Base-by-base conservation (phyloP, 2,329 filamentous ascomycete species). In the Hypoxylon sp. region DNA sequence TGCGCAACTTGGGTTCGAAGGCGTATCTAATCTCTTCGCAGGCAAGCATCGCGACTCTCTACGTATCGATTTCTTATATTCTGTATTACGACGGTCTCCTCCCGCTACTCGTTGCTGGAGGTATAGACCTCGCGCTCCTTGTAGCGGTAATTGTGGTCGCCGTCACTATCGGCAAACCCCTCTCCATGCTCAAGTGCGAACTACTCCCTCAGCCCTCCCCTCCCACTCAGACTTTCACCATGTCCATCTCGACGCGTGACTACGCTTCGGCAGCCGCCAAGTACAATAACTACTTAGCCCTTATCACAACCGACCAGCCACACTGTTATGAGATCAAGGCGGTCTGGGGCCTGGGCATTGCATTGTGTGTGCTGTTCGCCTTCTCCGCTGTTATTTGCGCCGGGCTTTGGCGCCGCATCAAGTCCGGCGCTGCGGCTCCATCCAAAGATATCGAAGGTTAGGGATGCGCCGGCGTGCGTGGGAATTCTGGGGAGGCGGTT, bases 251-350 rank as follows among this genome's bases (percentile, higher is more conserved):
- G 1, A 62, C 70, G 24, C 71, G 73, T 46, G 67, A 72, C 62
- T 73, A 73, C 55, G 47, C 65, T 11, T 71, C 67, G 1, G 74
- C 75, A 15, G 65, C 74, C 10, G 51, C 67, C 39, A 69, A 69
- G 55, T 79, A 76, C 57, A 70, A 73, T 35, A 81, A 80, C 69
- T 85, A 83, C 75, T 78, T 84, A 57, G 77, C 82, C 48, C 86
- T 87, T 79, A 83, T 85, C 21, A 83, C 84, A 60, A 82, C 83
- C 3, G 85, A 84, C 73, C 85, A 84, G 78, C 79, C 86, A 17
- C 92, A 92, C 61, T 98, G 94, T 82, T 89, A 90, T 75, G 90
- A 96, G 83, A 89, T 94, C 79, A 97, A 97, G 85, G 88, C 92
- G 15, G 88, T 96, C 72, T 97, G 94, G 94, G 94, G 93, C 0